phyloP scores from a whole-genome alignment of 441 rosid genomes.

The Populus tomentosa region DNA sequence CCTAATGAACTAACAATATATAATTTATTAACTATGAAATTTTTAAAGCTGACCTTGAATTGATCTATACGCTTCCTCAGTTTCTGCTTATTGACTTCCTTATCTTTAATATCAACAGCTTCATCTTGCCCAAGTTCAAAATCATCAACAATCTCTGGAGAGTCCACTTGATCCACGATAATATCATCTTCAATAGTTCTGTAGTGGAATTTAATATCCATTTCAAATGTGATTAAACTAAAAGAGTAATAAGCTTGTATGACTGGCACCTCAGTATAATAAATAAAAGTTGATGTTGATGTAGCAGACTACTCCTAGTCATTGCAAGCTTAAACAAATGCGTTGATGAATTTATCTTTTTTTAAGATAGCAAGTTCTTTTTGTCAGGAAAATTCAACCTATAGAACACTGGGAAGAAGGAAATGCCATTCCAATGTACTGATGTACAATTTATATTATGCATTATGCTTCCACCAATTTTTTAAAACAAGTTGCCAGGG shows the following conservation, averaged over 20 bases:
- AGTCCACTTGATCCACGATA: constrained; percentile 65
- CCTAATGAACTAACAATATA: not conserved
- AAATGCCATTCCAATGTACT: not conserved
- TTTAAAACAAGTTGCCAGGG: not conserved
- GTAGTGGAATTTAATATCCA: constrained; percentile 5
- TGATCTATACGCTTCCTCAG: constrained; percentile 67
- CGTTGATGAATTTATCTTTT: not conserved
- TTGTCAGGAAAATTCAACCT: not conserved
- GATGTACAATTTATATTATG: not conserved
- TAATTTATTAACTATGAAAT: not conserved
- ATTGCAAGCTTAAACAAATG: not conserved
- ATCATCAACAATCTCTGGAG: constrained; percentile 80
- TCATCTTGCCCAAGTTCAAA: constrained; percentile 89
- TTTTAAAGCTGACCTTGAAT: constrained; percentile 49
- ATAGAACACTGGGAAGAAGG: not conserved
- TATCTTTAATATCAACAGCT: constrained; percentile 78
- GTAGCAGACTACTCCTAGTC: not conserved
- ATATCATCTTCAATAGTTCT: constrained; percentile 92
- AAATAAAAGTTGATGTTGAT: not conserved
- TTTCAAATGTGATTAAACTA: not conserved
- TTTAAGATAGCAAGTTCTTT: not conserved
- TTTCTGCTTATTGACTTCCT: constrained; percentile 81
- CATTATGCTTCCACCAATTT: not conserved
- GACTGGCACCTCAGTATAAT: not conserved
- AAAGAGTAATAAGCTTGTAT: not conserved